Percentiles rank a stretch among this genome's conserved stretches.
Conservation (phyloP, 2,329 filamentous ascomycete species). For the Talaromyces atroroseus region DNA sequence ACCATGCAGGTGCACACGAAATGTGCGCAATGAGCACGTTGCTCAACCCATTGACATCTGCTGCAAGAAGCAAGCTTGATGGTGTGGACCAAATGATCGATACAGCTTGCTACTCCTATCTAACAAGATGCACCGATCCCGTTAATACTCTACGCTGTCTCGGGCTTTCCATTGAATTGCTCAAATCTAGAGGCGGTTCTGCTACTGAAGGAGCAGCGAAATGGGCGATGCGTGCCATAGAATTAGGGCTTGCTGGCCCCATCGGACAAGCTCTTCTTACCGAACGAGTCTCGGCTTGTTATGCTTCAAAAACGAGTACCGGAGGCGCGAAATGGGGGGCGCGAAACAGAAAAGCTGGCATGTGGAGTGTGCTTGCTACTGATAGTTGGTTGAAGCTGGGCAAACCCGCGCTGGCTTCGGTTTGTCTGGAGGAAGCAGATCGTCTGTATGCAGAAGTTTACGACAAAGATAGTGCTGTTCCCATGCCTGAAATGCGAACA, state of each 20-base stretch:
- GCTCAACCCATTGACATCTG: slow-evolving; percentile 65
- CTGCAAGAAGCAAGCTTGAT: slow-evolving; percentile 72
- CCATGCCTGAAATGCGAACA: slow-evolving; percentile 49
- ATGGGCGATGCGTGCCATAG: slow-evolving; percentile 76
- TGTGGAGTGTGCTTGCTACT: slow-evolving; percentile 80
- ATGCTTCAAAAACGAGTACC: slow-evolving; percentile 64
- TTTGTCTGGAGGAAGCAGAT: slow-evolving; percentile 66
- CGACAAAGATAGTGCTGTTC: slow-evolving; percentile 35
- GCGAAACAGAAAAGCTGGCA: slow-evolving; percentile 74
- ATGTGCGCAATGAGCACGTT: slow-evolving; percentile 86
- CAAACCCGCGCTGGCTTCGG: slow-evolving; percentile 72
- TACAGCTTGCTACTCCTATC: slow-evolving; percentile 85
- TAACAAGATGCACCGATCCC: slow-evolving; percentile 72
- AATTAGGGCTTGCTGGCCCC: slow-evolving; percentile 67
- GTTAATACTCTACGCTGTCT: slow-evolving; percentile 77
- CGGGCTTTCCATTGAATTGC: slow-evolving; percentile 70
- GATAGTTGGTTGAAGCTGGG: slow-evolving; percentile 76
- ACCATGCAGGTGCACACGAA: slow-evolving; percentile 89
- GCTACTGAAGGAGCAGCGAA: slow-evolving; percentile 80
- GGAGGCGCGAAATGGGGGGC: slow-evolving; percentile 64
- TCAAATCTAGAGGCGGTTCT: slow-evolving; percentile 72
- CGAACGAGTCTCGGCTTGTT: slow-evolving; percentile 81
- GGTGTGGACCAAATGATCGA: slow-evolving; percentile 83
- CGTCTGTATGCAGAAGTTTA: slow-evolving; percentile 46
- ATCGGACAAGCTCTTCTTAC: slow-evolving; percentile 77